Evolutionary conservation across 257 asterid species (phyloP).

Genomic region (Solanum microdontum): DNA sequence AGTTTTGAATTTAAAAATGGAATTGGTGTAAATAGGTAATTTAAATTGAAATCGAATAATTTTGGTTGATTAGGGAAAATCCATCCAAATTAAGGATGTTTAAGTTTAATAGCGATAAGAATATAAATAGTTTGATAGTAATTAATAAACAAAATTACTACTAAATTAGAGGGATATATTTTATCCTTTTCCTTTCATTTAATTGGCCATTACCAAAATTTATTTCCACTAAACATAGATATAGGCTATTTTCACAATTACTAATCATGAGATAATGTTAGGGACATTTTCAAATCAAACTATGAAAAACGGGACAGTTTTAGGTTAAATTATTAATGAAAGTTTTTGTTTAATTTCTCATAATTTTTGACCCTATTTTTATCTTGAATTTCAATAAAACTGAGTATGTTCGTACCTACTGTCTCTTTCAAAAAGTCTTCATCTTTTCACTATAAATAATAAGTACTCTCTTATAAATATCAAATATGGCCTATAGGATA

Average conservation of each 20-base stretch:
- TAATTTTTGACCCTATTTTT: too few relatives aligned
- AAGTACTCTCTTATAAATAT: too few relatives aligned
- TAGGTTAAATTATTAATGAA: too few relatives aligned
- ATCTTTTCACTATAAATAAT: neutral
- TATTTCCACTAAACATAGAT: neutral
- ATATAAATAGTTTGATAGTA: too few relatives aligned
- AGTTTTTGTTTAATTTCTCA: too few relatives aligned
- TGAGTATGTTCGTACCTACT: neutral
- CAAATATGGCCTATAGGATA: neutral
- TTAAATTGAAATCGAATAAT: neutral
- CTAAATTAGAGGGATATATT: neutral
- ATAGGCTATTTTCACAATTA: neutral
- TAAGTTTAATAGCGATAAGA: neutral
- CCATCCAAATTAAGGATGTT: neutral
- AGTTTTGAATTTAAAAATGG: neutral
- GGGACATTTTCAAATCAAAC: neutral
- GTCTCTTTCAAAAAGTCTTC: neutral
- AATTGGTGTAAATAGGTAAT: too few relatives aligned
- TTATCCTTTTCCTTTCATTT: neutral
- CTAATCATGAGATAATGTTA: neutral
- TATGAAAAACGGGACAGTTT: fast-evolving
- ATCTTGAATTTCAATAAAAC: too few relatives aligned
- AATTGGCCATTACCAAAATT: neutral
- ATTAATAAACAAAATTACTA: neutral
- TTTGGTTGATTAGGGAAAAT: neutral